Evolutionary conservation across 1,139 yeast species (phyloP).

Genomic region (Saccharomyces pastorianus): DNA sequence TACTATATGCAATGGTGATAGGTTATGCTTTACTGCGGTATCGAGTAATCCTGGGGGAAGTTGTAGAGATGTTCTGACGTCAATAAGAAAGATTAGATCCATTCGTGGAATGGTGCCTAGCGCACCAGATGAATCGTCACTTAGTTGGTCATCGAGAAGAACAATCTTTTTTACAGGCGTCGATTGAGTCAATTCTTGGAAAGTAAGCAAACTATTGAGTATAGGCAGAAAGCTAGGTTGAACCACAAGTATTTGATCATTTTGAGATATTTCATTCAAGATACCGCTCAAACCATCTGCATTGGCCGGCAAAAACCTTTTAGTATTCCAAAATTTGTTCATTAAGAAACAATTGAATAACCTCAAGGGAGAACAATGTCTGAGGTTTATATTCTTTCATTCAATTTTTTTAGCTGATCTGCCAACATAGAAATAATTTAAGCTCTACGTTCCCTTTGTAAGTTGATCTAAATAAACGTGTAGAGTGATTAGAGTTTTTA

Average conservation of each 20-base stretch:
- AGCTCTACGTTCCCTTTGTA: neutral
- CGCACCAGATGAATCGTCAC: conserved; percentile 12
- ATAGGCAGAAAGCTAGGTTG: conserved; percentile 17
- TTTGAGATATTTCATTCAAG: conserved; percentile 13
- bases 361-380: neutral
- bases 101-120: conserved; percentile 8
- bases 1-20: conserved; percentile 16
- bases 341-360: conserved; percentile 5
- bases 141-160: conserved; percentile 16
- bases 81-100: conserved; percentile 22
- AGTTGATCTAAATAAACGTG: neutral
- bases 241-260: conserved; percentile 19
- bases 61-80: conserved; percentile 20
- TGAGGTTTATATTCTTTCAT: neutral
- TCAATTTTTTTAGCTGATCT: neutral
- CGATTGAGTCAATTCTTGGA: conserved; percentile 20
- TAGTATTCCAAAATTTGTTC: conserved; percentile 22
- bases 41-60: conserved; percentile 12
- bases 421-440: neutral
- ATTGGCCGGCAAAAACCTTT: conserved; percentile 16
- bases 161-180: conserved; percentile 25
- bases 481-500: neutral
- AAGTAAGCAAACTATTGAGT: conserved; percentile 20
- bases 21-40: conserved; percentile 5
- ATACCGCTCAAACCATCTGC: conserved; percentile 12